Base-by-base conservation (phyloP, 176 grass and related monocot species). In the Musa beccarii region DNA sequence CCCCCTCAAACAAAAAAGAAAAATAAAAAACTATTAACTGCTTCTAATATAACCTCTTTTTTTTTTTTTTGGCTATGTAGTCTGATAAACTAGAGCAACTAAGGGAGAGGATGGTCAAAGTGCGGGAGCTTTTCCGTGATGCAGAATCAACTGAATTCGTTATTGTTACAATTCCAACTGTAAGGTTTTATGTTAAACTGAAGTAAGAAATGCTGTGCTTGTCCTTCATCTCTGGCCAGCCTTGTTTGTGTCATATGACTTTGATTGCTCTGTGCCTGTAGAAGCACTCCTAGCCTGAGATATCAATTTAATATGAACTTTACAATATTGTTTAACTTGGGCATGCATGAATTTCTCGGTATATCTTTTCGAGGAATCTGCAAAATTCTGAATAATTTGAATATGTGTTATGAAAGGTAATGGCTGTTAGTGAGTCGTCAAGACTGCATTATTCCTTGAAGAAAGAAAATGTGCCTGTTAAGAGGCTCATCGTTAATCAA, bases 401-500 rank as follows among this genome's bases (percentile, higher is more conserved):
- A 73, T 54, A 29, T 56, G 28, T 74, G 53, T 10, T 19, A 17
- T 56, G 7, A 5, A 56, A 99, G 90, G 84, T 99, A 62, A 99
- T 99, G 90, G 95, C 95, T 64, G 10, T 63, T 16, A 51, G n/a
- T 54, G 8, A 54, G n/a, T 72, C 26, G 0, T 80, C 68, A 54
- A 93, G 95, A 77, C 69, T 98, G 12, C 82, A 79, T 89, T 81
- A 86, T 52, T 94, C 95, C 2, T 79, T 98, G 53, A 86, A 82
- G 71, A 98, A 98, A 86, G 95, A 98, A 86, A 85, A 79, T 79
- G 95, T 98, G 82, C 95, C 95, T 49, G 90, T 94, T 64, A 93
- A 77, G 73, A 90, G 90, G 73, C 86, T 98, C 12, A 83, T 98
- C 22, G 86, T 98, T 81, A 98, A 98, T 82, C 95, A 98, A 87